Evolutionary conservation across 2,329 filamentous ascomycete genomes (phyloP), one percentile per base, ranked within the genome.

Genomic region (Chaetomiaceae sp.): DNA sequence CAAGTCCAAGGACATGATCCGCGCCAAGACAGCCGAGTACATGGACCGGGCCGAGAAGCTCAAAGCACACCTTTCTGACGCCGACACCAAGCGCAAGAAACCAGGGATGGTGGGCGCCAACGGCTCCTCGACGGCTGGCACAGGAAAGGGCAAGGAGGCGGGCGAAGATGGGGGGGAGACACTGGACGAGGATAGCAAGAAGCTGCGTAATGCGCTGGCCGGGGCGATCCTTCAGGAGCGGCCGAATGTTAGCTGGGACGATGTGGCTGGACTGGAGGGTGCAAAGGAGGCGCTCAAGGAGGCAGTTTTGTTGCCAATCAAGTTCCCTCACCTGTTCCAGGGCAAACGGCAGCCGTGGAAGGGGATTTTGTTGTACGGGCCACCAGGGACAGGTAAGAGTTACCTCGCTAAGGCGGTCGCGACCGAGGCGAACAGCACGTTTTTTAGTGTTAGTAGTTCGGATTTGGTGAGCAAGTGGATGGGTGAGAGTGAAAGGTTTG

Each of bases 381-480:
- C 94, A 1, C 94, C 94, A 0, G 94, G 94, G 66, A 99, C 94
- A 5, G 94, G 94, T 75, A 99, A 99, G 77, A 94, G 88, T 76
- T 96, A 96, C 71, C 76, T 99, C 49, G 94, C 94, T 58, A 99
- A 97, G 72, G 94, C 94, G 2, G 92, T 99, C 46, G 94, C 94
- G 48, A 99, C 94, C 16, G 94, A 99, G 73, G 94, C 94, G 54
- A 97, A 99, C 72, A 96, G 91, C 72, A 97, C 94, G 3, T 99
- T 99, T 69, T 99, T 99, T 80, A 96, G 90, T 66, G 92, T 99
- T 61, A 95, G 89, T 73, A 95, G 89, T 78, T 95, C 90, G 67
- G 94, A 99, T 69, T 71, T 99, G 71, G 94, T 99, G 56, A 96
- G 90, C 70, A 99, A 99, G 69, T 99, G 94, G 94, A 99, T 99